Conservation (phyloP, 306 rosid species). For the Castanea mollissima region DNA sequence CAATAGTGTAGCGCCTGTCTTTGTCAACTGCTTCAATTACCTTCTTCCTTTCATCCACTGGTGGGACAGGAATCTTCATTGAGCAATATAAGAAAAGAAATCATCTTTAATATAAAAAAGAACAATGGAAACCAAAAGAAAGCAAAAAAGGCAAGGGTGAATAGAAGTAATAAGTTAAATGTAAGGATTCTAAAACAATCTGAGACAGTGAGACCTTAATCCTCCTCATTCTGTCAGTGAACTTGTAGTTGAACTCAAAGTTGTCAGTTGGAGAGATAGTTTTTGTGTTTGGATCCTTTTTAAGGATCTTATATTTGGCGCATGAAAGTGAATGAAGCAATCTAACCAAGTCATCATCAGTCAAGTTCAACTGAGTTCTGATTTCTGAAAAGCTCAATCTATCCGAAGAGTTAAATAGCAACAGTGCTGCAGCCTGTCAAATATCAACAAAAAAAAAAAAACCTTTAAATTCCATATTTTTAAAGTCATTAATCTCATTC, state of each 20-base stretch:
- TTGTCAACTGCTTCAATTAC: slow-evolving; percentile 80
- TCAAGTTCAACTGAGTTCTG: slow-evolving; percentile 70
- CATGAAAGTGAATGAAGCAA: slow-evolving; percentile 82
- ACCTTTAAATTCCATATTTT: too few relatives aligned
- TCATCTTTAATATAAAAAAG: neutral
- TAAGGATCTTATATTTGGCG: slow-evolving; percentile 75
- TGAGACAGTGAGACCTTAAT: slow-evolving; percentile 50
- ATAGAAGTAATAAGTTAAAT: neutral
- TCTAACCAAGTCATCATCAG: slow-evolving; percentile 63
- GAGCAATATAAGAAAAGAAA: neutral
- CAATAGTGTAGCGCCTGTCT: slow-evolving; percentile 85
- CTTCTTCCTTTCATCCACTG: slow-evolving; percentile 77
- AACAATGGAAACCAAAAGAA: neutral
- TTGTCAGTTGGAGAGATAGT: slow-evolving; percentile 49
- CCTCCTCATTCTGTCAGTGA: slow-evolving; percentile 78
- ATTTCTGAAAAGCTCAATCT: slow-evolving; percentile 75
- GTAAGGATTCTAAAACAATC: neutral
- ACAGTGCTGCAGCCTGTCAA: slow-evolving; percentile 72
- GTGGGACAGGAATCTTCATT: slow-evolving; percentile 78
- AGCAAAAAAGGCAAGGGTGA: neutral
- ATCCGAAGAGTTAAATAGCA: slow-evolving; percentile 74
- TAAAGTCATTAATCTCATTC: neutral
- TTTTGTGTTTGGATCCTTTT: slow-evolving; percentile 66
- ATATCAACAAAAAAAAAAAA: neutral
- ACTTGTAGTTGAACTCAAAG: slow-evolving; percentile 73